Evolutionary conservation across 148 eudicot genomes (phyloP), one percentile per base, ranked within the genome.

Genomic region (Rhododendron molle): DNA sequence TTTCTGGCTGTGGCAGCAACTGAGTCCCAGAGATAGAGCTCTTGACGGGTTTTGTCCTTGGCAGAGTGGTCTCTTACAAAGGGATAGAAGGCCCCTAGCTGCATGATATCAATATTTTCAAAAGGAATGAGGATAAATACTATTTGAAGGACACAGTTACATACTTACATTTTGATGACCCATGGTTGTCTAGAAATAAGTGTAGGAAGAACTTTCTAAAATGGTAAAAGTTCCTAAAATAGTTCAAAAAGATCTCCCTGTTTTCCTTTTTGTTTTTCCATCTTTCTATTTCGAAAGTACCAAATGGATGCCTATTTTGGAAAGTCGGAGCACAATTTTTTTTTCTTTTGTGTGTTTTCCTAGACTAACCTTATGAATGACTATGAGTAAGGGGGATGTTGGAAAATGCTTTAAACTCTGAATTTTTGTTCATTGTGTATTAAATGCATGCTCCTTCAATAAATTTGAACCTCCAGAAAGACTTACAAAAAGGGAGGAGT

Each of bases 21-120:
- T 32, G 98, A 91, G 46, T 92, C 87, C 98, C 98, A 96, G 56
- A 91, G 43, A 86, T 92, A 96, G 49, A 96, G 95, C 87, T 96
- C 98, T 86, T 94, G 98, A 54, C 89, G 89, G 18, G 12, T 62
- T 1, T 90, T 86, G 12, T 26, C 60, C 15, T 86, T 88, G 10
- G 58, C 86, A 0, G 96, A 88, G 88, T 96, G 98, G 84, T 96
- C 98, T 87, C 98, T 92, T 16, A 96, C 87, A 88, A 96, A 96
- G 14, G 98, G 98, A 89, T 96, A 96, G 85, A 96, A 96, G 40
- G 98, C 98, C 8, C 98, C 98, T 5, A 96, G 87, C 98, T 96
- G 89, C 88, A 89, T 38, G 1, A 11, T 28, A 38, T 76, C n/a
- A 78, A 15, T 30, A 4, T 4, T 54, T 21, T 7, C 1, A 15